phyloP scores from a whole-genome alignment of 768 basidiomycete species.

The Amylocystis lapponica region DNA sequence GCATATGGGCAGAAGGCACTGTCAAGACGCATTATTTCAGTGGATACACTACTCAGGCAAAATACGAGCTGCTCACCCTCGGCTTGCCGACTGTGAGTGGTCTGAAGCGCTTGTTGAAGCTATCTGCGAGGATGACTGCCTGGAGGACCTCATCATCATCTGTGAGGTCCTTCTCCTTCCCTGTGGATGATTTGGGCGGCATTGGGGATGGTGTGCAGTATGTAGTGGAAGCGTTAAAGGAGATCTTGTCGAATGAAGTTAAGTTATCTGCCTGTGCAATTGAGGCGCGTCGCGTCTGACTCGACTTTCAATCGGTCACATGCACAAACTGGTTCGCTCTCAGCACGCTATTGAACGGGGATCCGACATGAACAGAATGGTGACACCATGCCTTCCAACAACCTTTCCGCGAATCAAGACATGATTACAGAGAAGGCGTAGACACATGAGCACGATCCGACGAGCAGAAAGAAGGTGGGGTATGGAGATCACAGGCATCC shows the following conservation, averaged over 20 bases:
- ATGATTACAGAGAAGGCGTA: constrained; percentile 58
- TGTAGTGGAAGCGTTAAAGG: constrained; percentile 1
- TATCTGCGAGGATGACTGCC: constrained; percentile 93
- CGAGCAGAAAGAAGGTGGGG: constrained; percentile 41
- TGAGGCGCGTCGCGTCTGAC: constrained; percentile 3
- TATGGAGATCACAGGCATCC: constrained; percentile 21
- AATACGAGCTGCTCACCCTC: constrained; percentile 48
- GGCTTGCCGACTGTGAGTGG: constrained; percentile 87
- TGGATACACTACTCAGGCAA: constrained; percentile 5
- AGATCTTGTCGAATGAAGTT: too few species aligned
- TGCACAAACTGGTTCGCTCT: constrained; percentile 3
- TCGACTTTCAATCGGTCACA: constrained; percentile 6
- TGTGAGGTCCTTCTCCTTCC: constrained; percentile 59
- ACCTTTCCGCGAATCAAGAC: constrained; percentile 22
- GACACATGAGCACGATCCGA: constrained; percentile 53
- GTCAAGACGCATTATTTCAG: constrained; percentile 10
- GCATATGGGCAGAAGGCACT: constrained; percentile 93
- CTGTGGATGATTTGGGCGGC: constrained; percentile 54
- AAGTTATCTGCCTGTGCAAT: too few species aligned
- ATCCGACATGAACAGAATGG: not conserved
- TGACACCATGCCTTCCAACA: not conserved
- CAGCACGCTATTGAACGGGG: too few species aligned
- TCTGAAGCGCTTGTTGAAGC: constrained; percentile 89
- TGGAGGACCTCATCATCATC: constrained; percentile 86
- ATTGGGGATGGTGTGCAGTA: constrained; percentile 29